Evolutionary conservation across 208 protist species (phyloP), one percentile per base, ranked within the genome.

Genomic region (Wallacemonas collosoma): DNA sequence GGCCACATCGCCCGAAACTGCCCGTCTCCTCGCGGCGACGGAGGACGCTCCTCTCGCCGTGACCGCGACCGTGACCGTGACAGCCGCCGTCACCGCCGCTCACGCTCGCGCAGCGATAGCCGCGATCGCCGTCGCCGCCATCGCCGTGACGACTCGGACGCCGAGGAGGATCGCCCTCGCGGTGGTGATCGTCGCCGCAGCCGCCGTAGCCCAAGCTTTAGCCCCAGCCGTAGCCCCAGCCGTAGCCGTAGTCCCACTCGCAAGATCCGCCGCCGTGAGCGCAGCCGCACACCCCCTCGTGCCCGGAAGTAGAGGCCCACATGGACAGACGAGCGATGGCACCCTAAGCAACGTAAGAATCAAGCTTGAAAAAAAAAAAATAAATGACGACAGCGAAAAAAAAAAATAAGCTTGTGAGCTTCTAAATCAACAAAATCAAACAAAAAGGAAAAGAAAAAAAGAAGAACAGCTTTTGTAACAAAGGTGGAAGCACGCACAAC

Each of bases 1-100:
- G 85, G 88, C 5, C 88, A 93, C 81, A 56, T 72, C 8, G 71
- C 77, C 1, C 67, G 77, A 38, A 82, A 86, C 66, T 90, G 85
- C 79, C 72, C 71, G n/a, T 39, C 26, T n/a, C 8, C 9, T 45
- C 69, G 53, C 12, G 66, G 65, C 17, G 47, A 44, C 65, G 17
- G 60, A 50, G 38, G 15, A 56, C 40, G 54, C 53, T 15, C 56
- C 71, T n/a, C 53, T 26, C 26, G 26, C 26, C 26, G 26, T 26
- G 26, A 26, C 43, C 61, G 57, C 76, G 57, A 72, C 2, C 44
- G 54, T 12, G 70, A 76, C 44, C 67, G 68, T 17, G 56, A 71
- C 2, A 40, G 72, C 14, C 17, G 76, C n/a, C 61, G 68, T 48
- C 14, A 66, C n/a, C 62, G 62, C 26, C 56, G 68, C 68, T 43